phyloP scores from a whole-genome alignment of 202 grass and related monocot genomes.

The Digitaria exilis region DNA sequence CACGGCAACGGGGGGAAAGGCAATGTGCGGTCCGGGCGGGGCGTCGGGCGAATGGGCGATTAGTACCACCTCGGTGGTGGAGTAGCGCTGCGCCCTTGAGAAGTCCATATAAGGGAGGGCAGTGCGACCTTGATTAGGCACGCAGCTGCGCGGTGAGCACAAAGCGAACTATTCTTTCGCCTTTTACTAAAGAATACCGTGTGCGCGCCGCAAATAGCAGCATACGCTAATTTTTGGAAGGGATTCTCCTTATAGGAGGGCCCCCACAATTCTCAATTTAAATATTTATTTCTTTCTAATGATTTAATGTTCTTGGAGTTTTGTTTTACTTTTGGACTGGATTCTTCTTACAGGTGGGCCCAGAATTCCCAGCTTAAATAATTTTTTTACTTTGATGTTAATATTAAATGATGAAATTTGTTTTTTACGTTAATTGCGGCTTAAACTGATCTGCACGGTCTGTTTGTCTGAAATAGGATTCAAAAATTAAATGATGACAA shows the following conservation, averaged over 20 bases:
- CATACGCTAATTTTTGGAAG: constrained; percentile 44
- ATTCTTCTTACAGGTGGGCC: no score
- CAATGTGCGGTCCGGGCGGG: no score
- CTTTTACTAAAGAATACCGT: constrained; percentile 59
- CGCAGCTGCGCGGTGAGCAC: constrained; percentile 47
- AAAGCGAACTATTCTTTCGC: constrained; percentile 61
- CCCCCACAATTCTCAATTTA: background rate
- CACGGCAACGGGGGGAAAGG: background rate
- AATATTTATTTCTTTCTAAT: no score
- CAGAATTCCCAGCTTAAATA: no score
- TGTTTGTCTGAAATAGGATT: no score
- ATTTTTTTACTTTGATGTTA: no score
- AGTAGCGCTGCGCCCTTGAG: fast-evolving
- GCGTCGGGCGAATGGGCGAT: background rate
- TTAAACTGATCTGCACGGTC: no score
- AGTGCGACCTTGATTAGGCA: fast-evolving
- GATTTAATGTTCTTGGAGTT: no score
- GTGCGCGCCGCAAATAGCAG: constrained; percentile 46
- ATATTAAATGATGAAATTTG: no score
- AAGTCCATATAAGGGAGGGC: background rate
- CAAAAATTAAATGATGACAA: no score
- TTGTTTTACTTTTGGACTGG: no score
- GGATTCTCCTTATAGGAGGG: background rate
- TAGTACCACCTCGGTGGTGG: constrained; percentile 30
- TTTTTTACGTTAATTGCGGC: no score